These are phyloP conservation scores for Thraustochytrium striatum DNA, from an alignment of 352 stramenopile species.

Conservation along the genomic window DNA sequence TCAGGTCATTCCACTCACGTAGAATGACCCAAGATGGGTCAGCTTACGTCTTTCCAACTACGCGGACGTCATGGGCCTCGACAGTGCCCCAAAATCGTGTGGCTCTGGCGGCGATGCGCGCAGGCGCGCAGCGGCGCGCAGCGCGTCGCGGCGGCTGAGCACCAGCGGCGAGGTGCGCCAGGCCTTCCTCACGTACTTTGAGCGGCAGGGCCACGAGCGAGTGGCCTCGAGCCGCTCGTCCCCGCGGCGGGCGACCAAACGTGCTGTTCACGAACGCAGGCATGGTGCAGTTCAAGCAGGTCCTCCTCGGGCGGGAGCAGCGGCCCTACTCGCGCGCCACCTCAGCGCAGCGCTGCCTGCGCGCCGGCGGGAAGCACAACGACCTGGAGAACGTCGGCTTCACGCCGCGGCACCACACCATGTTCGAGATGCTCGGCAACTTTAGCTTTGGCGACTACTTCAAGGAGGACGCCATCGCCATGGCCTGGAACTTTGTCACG, in stretches of 20 bases:
- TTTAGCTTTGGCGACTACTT: constrained; percentile 99
- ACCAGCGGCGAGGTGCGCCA: constrained; percentile 11
- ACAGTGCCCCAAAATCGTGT: too few species aligned
- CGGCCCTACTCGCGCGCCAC: constrained; percentile 70
- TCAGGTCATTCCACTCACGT: too few species aligned
- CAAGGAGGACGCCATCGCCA: constrained; percentile 94
- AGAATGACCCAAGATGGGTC: too few species aligned
- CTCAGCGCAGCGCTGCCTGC: constrained; percentile 99
- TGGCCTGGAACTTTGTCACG: constrained; percentile 92
- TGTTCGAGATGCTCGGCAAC: constrained; percentile 99
- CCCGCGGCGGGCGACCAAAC: constrained; percentile 91
- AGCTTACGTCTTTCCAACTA: too few species aligned
- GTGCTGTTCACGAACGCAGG: constrained; percentile 98
- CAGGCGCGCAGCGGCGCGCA: too few species aligned
- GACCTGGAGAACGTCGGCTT: constrained; percentile 98
- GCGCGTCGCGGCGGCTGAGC: too few species aligned
- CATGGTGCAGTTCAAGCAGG: constrained; percentile 99
- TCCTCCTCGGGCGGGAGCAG: constrained; percentile 94
- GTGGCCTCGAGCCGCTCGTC: constrained; percentile 68
- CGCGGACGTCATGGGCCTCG: too few species aligned
- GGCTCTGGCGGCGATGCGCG: too few species aligned
- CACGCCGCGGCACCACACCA: constrained; percentile 98
- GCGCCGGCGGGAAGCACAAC: constrained; percentile 99
- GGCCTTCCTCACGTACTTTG: background rate
- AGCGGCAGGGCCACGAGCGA: constrained; percentile 1